Evolutionary conservation across 768 basidiomycete species (phyloP), one percentile per base, ranked within the genome.

Genomic region (Suillus ampliporus): DNA sequence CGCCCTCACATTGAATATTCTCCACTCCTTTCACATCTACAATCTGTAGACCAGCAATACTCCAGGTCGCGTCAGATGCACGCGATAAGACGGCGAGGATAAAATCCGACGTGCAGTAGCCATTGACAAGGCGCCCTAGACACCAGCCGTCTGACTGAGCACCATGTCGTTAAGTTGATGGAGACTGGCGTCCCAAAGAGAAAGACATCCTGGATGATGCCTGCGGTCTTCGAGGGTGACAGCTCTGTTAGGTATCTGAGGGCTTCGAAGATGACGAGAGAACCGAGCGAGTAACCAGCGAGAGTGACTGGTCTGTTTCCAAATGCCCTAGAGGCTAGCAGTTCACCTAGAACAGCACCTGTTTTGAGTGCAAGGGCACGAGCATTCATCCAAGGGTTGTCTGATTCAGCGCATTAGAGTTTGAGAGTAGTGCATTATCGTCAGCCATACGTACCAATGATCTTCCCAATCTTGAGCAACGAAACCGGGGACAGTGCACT

Each of bases 331-430:
- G 83, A 76, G 8, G 76, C 74, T 19, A 87, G 76, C 23, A 86
- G 77, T 37, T 80, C 82, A 23, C 82, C 85, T 47, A 88, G 72
- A 19, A 88, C 84, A 14, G 77, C 80, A 15, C 86, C 86, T 23
- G 85, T 77, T 67, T 86, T 86, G 59, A 77, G 64, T 2, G 84
- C 83, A 17, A 82, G 76, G n/a, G 83, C 79, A 63, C 76, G 79
- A 13, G 84, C 78, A 67, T 84, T 84, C 81, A 83, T 82, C 84
- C 85, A 86, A 3, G 85, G 85, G 69, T 86, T 87, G 72, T 86
- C 85, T 86, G 46, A 38, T 19, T 58, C 17, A 31, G 31, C 31
- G 21, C 19, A 6, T 35, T 13, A 34, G n/a, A 35, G 10, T 43
- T 53, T 50, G 43, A 21, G 17, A 37, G 44, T 34, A 34, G 46